Percentiles rank a stretch among this genome's conserved stretches.
Conservation (phyloP, 2,329 filamentous ascomycete species). For the Endoconidiophora laricicola region DNA sequence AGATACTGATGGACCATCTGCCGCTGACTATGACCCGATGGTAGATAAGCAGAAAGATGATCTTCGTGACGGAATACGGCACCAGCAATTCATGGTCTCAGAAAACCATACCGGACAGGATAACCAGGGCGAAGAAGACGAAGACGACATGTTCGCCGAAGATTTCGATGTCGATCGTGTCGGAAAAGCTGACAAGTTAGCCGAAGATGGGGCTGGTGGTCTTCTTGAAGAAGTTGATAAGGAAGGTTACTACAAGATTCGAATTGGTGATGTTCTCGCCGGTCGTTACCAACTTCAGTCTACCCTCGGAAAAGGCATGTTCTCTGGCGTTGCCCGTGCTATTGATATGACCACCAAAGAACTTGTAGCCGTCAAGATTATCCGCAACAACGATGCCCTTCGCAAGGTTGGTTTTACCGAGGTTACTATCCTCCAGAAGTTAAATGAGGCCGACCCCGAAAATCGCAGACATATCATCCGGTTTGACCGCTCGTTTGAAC, state of each 20-base stretch:
- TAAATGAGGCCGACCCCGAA: constrained; percentile 71
- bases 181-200: constrained; percentile 27
- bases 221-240: constrained; percentile 87
- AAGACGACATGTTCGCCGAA: constrained; percentile 80
- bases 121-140: constrained; percentile 51
- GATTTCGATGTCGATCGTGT: constrained; percentile 52
- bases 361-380: constrained; percentile 92
- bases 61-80: constrained; percentile 48
- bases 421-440: constrained; percentile 77
- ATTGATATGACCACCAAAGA: constrained; percentile 57
- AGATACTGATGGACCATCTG: constrained; percentile 62
- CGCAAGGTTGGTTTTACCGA: constrained; percentile 86
- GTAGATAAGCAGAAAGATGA: constrained; percentile 77
- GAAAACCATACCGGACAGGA: constrained; percentile 25
- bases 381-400: constrained; percentile 88
- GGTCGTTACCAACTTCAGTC: constrained; percentile 79
- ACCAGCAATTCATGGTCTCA: constrained; percentile 17
- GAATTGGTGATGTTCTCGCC: constrained; percentile 78
- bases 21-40: constrained; percentile 81
- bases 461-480: constrained; percentile 85
- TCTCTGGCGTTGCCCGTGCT: constrained; percentile 86
- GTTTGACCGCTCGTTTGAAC: constrained; percentile 75
- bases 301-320: constrained; percentile 83
- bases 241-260: constrained; percentile 92
- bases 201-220: constrained; percentile 38